phyloP scores from a whole-genome alignment of 1,284 basidiomycete species.

The Gastroboletus turbinatus region DNA sequence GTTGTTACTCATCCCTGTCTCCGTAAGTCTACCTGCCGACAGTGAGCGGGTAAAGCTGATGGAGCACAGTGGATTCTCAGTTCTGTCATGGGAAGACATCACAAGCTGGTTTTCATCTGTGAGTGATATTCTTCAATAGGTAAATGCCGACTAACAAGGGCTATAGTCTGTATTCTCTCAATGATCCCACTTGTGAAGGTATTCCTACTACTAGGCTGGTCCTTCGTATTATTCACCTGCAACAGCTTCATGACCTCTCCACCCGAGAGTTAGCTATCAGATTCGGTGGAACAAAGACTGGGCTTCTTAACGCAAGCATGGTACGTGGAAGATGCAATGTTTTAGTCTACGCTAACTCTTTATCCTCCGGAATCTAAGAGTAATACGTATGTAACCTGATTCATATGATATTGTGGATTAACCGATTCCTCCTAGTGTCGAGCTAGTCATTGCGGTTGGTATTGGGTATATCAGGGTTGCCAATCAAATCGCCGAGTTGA shows the following conservation, averaged over 20 bases:
- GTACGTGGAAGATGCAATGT: constrained; percentile 39
- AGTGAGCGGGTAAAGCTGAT: not conserved
- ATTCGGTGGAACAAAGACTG: constrained; percentile 76
- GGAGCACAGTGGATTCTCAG: constrained; percentile 62
- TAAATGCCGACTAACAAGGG: not conserved
- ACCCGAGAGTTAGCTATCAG: constrained; percentile 75
- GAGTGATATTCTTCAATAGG: constrained; percentile 22
- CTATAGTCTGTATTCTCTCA: constrained; percentile 59
- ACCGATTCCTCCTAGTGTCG: constrained; percentile 47
- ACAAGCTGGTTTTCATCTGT: constrained; percentile 67
- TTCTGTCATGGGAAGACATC: constrained; percentile 52
- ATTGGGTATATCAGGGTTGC: not conserved
- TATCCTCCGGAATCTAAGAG: constrained; percentile 42
- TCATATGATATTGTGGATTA: not conserved
- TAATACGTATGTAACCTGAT: constrained; percentile 55
- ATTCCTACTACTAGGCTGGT: constrained; percentile 4
- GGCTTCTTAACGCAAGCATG: constrained; percentile 81
- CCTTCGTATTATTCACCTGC: constrained; percentile 6
- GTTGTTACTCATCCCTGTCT: constrained; percentile 55
- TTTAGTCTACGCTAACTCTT: constrained; percentile 6
- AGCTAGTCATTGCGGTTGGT: constrained; percentile 70
- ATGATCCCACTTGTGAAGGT: constrained; percentile 76
- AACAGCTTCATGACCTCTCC: constrained; percentile 73
- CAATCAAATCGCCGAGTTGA: constrained; percentile 14
- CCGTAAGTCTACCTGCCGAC: constrained; percentile 42